Base-by-base conservation (phyloP, 495 filamentous ascomycete genomes). In the Apiosordaria backusii region DNA sequence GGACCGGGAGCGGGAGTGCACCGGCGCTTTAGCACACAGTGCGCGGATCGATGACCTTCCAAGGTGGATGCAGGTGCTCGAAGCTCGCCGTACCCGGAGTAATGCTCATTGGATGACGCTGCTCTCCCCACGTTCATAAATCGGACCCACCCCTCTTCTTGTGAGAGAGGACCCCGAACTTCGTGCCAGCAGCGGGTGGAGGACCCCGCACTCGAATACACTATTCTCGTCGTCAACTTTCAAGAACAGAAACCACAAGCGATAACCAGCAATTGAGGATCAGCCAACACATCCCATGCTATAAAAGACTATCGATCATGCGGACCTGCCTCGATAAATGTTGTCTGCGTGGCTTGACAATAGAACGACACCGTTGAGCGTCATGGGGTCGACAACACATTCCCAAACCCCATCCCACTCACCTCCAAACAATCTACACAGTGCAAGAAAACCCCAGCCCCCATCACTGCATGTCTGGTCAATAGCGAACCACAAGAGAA, bases 21-120 rank as follows among this genome's bases (percentile, higher is more conserved):
- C n/a, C 50, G n/a, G 57, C 52, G 50, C 52, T 52, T 67, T 67
- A 67, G 24, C 55, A 55, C 61, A 67, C 68, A 64, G 64, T 70
- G 68, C 64, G 65, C 61, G 25, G 26, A 55, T 45, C 35, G 35
- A 45, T 45, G 35, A 45, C 35, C 35, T 45, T 45, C 35, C 35
- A 45, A 29, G 52, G 19, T 52, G n/a, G 65, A 50, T 61, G 61
- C 63, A 53, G 19, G 19, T 16, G 16, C 13, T 22, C 60, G 55
- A 58, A 63, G 57, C 62, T 66, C 60, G 67, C 68, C 68, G 68
- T 57, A 61, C 52, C 57, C 68, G 68, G 68, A 67, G 68, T 25
- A n/a, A 25, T n/a, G 9, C 45, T 67, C 52, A 70, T 68, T 68
- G 67, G 67, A 27, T 55, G 59, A 64, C 23, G 27, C 57, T 45